Evolutionary conservation across 2,329 filamentous ascomycete genomes (phyloP).

Genomic region (Calcarisporium arbuscula): DNA sequence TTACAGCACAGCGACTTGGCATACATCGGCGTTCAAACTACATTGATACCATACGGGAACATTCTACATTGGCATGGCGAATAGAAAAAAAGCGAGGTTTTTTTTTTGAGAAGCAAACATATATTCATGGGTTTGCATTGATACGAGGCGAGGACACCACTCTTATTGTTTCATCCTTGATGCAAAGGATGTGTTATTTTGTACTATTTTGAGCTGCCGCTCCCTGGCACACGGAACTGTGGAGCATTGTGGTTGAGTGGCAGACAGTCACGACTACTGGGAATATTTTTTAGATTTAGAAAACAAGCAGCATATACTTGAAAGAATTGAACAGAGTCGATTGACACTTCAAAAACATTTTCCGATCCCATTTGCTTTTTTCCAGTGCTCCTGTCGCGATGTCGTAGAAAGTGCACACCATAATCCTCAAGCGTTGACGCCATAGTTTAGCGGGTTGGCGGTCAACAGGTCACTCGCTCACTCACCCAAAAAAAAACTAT

Average conservation of each 20-base stretch:
- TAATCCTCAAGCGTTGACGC: too few species aligned
- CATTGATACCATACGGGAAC: background rate
- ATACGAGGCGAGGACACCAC: constrained; percentile 17
- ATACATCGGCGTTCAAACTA: constrained; percentile 3
- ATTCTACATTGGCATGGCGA: background rate
- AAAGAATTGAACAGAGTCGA: constrained; percentile 7
- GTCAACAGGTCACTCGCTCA: too few species aligned
- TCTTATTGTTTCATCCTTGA: constrained; percentile 9
- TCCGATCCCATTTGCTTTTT: too few species aligned
- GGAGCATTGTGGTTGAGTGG: constrained; percentile 3
- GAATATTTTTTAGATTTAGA: background rate
- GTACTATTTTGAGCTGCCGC: background rate
- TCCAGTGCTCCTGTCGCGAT: too few species aligned
- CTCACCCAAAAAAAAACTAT: too few species aligned
- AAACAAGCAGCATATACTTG: background rate
- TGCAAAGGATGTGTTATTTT: background rate
- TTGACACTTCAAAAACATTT: too few species aligned
- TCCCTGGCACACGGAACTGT: constrained; percentile 1
- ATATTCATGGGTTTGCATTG: constrained; percentile 20
- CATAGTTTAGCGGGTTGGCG: too few species aligned
- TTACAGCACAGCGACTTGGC: constrained; percentile 8
- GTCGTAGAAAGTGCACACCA: too few species aligned
- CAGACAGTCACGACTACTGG: constrained; percentile 1
- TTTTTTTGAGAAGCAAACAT: too few species aligned
- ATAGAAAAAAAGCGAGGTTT: too few species aligned